These are phyloP conservation scores for Blastocystis hominis DNA, from an alignment of 352 stramenopile genomes.

Conservation along the genomic window DNA sequence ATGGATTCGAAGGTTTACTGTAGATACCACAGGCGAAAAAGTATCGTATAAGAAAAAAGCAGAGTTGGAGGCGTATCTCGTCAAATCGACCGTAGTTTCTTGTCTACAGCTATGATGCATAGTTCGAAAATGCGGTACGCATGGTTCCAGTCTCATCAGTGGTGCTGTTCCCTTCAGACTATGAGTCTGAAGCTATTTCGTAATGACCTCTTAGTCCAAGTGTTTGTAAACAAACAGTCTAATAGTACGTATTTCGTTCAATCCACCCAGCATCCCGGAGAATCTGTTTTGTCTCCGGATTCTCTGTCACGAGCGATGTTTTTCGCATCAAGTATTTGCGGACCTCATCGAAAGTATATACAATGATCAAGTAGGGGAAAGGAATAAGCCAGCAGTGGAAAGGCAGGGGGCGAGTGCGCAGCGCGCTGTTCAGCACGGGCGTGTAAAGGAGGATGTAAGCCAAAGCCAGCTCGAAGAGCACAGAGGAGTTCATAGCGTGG, in stretches of 20 bases:
- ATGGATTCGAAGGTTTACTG: not conserved
- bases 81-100: not conserved
- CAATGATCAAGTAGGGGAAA: conserved; percentile 77
- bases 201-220: not conserved
- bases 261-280: conserved; percentile 74
- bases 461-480: conserved; percentile 82
- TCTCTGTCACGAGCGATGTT: conserved; percentile 69
- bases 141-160: not conserved
- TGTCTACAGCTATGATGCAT: not conserved
- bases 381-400: conserved; percentile 79
- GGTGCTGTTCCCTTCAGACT: not conserved
- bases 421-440: conserved; percentile 71
- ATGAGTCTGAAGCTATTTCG: not conserved
- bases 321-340: conserved; percentile 78
- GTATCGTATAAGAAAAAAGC: not conserved
- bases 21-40: not conserved
- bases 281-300: conserved; percentile 72
- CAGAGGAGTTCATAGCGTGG: conserved; percentile 79
- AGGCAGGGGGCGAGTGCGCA: conserved; percentile 74
- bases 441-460: conserved; percentile 73
- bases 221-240: not conserved
- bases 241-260: conserved; percentile 79
- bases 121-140: not conserved
- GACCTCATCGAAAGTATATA: conserved; percentile 77
- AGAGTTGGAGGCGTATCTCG: not conserved